Conservation (phyloP, 495 filamentous ascomycete species). For the Cercophora samala region DNA sequence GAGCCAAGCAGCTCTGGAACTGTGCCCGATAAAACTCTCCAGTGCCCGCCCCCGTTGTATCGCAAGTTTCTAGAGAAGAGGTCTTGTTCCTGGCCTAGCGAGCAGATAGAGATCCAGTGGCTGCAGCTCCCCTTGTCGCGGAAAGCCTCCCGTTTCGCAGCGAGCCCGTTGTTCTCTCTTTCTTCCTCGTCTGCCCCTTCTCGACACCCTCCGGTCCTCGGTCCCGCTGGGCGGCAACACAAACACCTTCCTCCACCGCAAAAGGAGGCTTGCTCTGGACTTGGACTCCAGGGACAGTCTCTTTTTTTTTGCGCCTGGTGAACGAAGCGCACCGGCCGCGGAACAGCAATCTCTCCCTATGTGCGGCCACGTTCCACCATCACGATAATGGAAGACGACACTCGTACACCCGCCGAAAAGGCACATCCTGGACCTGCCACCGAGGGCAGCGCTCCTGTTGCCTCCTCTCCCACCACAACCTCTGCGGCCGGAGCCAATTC, state of each 20-base stretch:
- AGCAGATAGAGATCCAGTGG: neutral
- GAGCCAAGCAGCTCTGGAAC: constrained; percentile 1
- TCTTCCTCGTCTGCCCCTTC: neutral
- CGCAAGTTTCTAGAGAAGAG: neutral
- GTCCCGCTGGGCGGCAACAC: constrained; percentile 5
- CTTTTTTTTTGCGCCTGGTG: neutral
- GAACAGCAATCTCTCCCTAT: constrained; percentile 1
- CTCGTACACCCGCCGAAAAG: constrained; percentile 33
- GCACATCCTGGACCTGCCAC: constrained; percentile 29
- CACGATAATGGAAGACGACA: constrained; percentile 37
- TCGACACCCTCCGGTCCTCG: neutral
- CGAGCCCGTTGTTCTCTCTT: neutral
- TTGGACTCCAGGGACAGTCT: neutral
- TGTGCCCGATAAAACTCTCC: constrained; percentile 6
- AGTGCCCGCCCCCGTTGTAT: neutral
- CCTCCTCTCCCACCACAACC: constrained; percentile 24
- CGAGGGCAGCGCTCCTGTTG: constrained; percentile 20
- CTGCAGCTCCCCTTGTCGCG: neutral
- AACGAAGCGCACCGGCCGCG: constrained; percentile 5
- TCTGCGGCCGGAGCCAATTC: constrained; percentile 28
- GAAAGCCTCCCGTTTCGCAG: neutral
- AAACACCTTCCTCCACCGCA: neutral
- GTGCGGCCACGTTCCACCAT: constrained; percentile 29
- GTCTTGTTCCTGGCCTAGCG: no score
- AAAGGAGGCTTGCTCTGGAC: neutral